Base-by-base conservation (phyloP, 345 rosid species). In the Orychophragmus violaceus region DNA sequence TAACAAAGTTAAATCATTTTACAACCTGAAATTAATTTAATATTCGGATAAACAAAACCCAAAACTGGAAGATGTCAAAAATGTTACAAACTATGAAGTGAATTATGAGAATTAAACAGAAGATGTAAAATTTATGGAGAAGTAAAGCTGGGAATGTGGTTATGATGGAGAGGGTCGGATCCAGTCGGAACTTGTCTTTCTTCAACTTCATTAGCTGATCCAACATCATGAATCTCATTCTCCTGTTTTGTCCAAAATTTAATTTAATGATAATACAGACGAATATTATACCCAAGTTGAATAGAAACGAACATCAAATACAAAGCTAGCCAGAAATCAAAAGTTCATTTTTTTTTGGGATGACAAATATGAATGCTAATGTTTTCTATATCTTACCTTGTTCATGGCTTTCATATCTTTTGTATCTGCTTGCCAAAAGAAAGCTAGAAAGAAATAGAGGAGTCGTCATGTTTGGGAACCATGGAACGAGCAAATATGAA, bases 131-230 rank as follows among this genome's bases (percentile, higher is more conserved):
- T 51, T 36, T 48, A 62, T 27, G 67, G 41, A 62, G 71, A 58
- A 58, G 51, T 37, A 62, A 61, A 68, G n/a, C n/a, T n/a, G 17
- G 74, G 74, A 55, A 22, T 21, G n/a, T 49, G 33, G 29, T 74
- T 69, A 68, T 74, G 78, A 62, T 74, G 78, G 2, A 74, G 78
- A 35, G 78, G 78, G 69, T 74, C 74, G 25, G 78, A 62, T 62
- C 78, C 78, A 21, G 78, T 74, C 0, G 78, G 78, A 55, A 74
- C 78, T 74, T 68, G 57, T 74, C 78, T 74, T 68, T 41, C 60
- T 37, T 74, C 74, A 62, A 69, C 69, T 68, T 74, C 69, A 66
- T 32, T 30, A 6, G 28, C 37, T 68, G 59, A 33, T 60, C 46
- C 68, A 44, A 45, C 18, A 54, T 22, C 14, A 14, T n/a, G n/a